Evolutionary conservation across 2,329 filamentous ascomycete genomes (phyloP).

Genomic region (Fusarium anthophilum): DNA sequence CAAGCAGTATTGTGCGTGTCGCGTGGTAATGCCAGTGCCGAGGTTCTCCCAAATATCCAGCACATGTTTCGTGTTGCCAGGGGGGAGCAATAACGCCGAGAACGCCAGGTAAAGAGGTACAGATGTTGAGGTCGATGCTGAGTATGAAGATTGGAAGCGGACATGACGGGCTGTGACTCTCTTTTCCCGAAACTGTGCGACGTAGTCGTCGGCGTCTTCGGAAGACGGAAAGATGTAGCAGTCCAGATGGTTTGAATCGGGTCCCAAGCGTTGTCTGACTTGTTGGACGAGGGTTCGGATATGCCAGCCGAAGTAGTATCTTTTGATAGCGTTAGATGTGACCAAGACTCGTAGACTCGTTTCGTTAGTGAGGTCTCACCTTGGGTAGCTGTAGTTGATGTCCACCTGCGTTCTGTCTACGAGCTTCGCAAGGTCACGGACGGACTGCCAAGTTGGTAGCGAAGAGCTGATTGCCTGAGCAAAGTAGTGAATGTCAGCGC

Average conservation of each 20-base stretch:
- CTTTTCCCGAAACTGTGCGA: neutral
- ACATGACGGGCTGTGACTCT: neutral
- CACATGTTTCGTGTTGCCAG: too few relatives aligned
- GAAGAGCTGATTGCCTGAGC: neutral
- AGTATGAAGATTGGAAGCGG: neutral
- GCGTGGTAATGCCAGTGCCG: neutral
- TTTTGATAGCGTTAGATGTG: neutral
- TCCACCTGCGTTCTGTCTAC: neutral
- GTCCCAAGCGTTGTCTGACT: neutral
- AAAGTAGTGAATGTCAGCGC: neutral
- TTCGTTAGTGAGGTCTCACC: neutral
- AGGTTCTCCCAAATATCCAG: neutral
- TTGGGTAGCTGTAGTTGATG: neutral
- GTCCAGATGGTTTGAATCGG: fast-evolving
- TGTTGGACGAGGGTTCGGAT: neutral
- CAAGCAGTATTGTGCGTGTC: neutral
- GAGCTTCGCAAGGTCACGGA: neutral
- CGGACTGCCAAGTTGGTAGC: neutral
- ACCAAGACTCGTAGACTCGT: too few relatives aligned
- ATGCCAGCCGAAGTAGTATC: neutral
- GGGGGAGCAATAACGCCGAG: neutral
- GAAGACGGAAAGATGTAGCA: neutral
- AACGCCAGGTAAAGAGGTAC: neutral
- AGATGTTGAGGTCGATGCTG: too few relatives aligned
- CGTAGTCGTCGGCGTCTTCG: neutral